Evolutionary conservation across 306 rosid species (phyloP).

Genomic region (Trifolium pratense): DNA sequence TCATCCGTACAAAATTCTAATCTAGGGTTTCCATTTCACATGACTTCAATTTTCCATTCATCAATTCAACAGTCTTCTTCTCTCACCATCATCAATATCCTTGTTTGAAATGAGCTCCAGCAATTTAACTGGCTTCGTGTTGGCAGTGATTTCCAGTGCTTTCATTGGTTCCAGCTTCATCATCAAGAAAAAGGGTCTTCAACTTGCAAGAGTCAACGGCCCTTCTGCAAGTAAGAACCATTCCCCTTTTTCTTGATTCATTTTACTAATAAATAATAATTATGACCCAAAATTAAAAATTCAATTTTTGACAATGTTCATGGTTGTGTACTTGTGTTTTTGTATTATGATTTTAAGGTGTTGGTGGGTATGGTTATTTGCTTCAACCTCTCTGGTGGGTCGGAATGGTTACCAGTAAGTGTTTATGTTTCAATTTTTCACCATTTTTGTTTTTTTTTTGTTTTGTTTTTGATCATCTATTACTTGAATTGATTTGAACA

Average conservation of each 20-base stretch:
- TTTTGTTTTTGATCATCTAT: background rate
- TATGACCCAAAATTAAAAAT: no score
- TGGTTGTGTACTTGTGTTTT: background rate
- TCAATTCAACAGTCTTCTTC: constrained; percentile 1
- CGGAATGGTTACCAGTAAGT: constrained; percentile 88
- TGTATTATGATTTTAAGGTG: constrained; percentile 53
- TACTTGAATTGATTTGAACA: background rate
- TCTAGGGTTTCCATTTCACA: constrained; percentile 30
- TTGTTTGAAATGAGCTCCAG: constrained; percentile 55
- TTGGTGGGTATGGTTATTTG: constrained; percentile 89
- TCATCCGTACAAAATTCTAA: background rate
- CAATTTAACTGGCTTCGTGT: constrained; percentile 69
- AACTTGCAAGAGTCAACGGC: constrained; percentile 64
- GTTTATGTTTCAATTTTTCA: background rate
- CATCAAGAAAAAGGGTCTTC: constrained; percentile 90
- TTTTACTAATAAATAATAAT: no score
- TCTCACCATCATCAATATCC: background rate
- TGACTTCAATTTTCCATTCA: constrained; percentile 19
- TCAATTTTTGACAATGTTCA: background rate
- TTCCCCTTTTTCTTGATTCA: background rate
- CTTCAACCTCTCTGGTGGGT: constrained; percentile 95
- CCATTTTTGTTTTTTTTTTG: background rate
- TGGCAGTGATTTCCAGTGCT: constrained; percentile 78
- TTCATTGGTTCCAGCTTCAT: constrained; percentile 91
- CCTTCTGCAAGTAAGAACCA: constrained; percentile 60